A percentile compares a stretch with the other conserved stretches of the same genome.
These are phyloP conservation scores for Phyllosticta capitalensis DNA, from an alignment of 2,329 filamentous ascomycete genomes.

Conservation along the genomic window DNA sequence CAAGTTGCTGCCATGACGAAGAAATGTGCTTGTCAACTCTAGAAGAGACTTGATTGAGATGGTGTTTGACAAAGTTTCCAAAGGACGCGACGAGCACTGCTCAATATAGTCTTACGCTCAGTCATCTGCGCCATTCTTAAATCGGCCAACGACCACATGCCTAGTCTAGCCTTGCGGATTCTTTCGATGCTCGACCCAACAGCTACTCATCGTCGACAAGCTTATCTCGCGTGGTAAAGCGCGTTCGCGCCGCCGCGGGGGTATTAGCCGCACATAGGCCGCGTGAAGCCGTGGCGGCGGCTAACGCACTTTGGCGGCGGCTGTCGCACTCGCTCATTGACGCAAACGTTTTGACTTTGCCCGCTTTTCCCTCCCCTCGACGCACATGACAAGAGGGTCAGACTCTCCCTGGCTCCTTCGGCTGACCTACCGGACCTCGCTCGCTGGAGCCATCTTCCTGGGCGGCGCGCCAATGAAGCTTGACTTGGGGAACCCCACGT, in stretches of 20 bases:
- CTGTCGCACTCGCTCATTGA: not conserved
- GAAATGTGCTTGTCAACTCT: not conserved
- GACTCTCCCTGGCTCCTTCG: not conserved
- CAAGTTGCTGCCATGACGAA: slow-evolving; percentile 10
- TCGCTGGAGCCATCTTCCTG: not conserved
- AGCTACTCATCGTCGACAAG: not conserved
- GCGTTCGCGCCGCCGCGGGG: not conserved
- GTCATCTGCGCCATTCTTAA: not conserved
- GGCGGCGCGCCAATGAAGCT: not conserved
- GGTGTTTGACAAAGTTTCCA: not conserved
- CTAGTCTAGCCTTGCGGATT: not conserved
- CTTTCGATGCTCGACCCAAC: not conserved
- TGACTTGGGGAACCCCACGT: not conserved
- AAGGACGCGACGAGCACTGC: not conserved
- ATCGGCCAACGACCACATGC: not conserved
- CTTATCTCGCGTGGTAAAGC: not conserved
- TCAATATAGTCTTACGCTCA: not conserved
- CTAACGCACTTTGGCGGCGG: not conserved
- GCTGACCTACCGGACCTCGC: not conserved
- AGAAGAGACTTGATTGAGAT: not conserved
- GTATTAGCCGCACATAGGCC: not conserved
- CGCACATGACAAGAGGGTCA: not conserved
- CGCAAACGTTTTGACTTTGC: not conserved
- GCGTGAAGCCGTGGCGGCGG: not conserved
- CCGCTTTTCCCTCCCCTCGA: not conserved